Conservation (phyloP, 2,329 filamentous ascomycete genomes). For the Huntiella moniliformis region DNA sequence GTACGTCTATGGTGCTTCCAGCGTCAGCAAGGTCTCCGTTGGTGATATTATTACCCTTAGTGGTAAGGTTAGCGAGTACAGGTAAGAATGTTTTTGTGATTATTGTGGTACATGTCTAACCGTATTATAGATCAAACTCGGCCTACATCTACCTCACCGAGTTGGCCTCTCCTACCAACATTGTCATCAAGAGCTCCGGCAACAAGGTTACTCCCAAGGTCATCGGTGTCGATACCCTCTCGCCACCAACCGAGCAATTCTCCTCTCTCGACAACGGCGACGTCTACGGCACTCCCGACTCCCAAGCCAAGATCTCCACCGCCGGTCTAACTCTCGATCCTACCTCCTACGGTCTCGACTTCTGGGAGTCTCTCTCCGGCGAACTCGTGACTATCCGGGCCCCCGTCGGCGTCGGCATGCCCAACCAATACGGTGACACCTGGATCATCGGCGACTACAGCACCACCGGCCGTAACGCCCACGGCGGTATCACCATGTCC, state of each 20-base stretch:
- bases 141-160: constrained; percentile 47
- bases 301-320: constrained; percentile 34
- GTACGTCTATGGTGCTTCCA: constrained; percentile 40
- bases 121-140: constrained; percentile 27
- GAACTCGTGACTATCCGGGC: constrained; percentile 46
- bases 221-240: constrained; percentile 36
- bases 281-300: constrained; percentile 47
- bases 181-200: constrained; percentile 32
- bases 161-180: constrained; percentile 34
- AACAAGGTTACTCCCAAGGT: constrained; percentile 37
- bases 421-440: constrained; percentile 47
- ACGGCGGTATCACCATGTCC: constrained; percentile 46
- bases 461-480: constrained; percentile 40
- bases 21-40: constrained; percentile 32
- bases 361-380: constrained; percentile 52
- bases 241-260: constrained; percentile 42
- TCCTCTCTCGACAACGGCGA: constrained; percentile 45
- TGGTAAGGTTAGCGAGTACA: constrained; percentile 38
- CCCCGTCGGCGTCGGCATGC: constrained; percentile 37
- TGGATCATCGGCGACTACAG: constrained; percentile 51
- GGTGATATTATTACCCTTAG: constrained; percentile 44
- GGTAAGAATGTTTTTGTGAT: constrained; percentile 20
- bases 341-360: constrained; percentile 46
- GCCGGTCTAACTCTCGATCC: constrained; percentile 44
- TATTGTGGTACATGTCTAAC: neutral